These are phyloP conservation scores for Diaporthe ilicicola DNA, from an alignment of 2,329 filamentous ascomycete genomes.

Conservation along the genomic window DNA sequence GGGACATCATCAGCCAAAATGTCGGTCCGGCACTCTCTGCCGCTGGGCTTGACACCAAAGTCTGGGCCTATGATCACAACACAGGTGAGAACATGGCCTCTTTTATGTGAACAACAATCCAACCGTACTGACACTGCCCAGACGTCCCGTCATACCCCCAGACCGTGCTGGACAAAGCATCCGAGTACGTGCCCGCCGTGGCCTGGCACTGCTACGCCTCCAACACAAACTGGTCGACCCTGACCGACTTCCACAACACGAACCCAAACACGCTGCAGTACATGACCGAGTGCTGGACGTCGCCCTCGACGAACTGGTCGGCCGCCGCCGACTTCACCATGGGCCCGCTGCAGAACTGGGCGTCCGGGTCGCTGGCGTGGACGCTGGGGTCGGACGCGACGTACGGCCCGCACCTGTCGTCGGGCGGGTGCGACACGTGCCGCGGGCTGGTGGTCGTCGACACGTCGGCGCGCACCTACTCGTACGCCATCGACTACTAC, in stretches of 20 bases:
- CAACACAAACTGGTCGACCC: conserved; percentile 46
- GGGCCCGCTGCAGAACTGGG: conserved; percentile 60
- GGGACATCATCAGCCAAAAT: conserved; percentile 46
- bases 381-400: conserved; percentile 53
- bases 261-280: conserved; percentile 52
- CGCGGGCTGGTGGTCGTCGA: conserved; percentile 66
- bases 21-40: conserved; percentile 48
- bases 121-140: conserved; percentile 3
- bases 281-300: conserved; percentile 59
- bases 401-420: conserved; percentile 52
- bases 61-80: conserved; percentile 57
- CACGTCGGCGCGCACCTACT: conserved; percentile 51
- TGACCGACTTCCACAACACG: conserved; percentile 49
- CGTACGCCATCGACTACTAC: conserved; percentile 59
- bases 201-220: conserved; percentile 54
- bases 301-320: conserved; percentile 46
- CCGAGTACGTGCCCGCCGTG: conserved; percentile 43
- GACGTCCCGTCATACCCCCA: conserved; percentile 47
- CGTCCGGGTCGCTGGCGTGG: conserved; percentile 54
- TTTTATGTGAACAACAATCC: not conserved
- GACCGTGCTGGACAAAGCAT: conserved; percentile 46
- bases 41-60: conserved; percentile 49
- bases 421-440: conserved; percentile 51
- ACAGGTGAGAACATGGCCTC: conserved; percentile 39
- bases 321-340: conserved; percentile 53